Evolutionary conservation across 2,329 filamentous ascomycete genomes (phyloP), one percentile per base, ranked within the genome.

Genomic region (Hypocrella siamensis): DNA sequence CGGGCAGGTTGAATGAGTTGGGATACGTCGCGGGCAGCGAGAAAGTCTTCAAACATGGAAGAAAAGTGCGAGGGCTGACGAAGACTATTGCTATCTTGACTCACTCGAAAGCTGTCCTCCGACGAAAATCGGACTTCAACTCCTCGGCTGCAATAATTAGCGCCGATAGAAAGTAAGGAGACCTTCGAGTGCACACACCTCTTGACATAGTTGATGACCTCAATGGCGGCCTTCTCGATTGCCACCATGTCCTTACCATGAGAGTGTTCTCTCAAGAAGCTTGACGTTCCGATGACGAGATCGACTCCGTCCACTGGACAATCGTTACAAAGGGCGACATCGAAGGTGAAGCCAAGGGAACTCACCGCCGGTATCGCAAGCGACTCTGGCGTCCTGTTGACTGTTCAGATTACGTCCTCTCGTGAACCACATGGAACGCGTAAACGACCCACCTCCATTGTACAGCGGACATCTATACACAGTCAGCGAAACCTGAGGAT

Each of bases 191-290:
- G 5, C 14, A 30, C 29, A 11, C 21, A 32, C 35, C 35, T 31
- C 35, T 41, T 41, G 28, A 41, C 31, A 14, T 33, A 41, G 28
- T 35, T 28, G 9, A 41, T 41, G 22, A 41, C 40, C 30, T 41
- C 40, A 25, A 41, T 33, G 12, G 40, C 83, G 21, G 76, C 71
- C 60, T 83, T 79, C 59, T 65, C 43, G 36, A 56, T 85, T 51
- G 79, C 80, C 43, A 72, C 75, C 75, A 92, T 86, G 48, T 85
- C 79, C 70, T 92, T 93, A 57, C 90, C 83, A 14, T n/a, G 25
- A 35, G 75, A 82, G 63, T 90, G 79, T 56, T 90, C 78, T 53
- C 80, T 22, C 21, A 22, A 26, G 55, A 81, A 82, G 32, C 73
- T 77, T 19, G 79, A 86, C 18, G 83, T 90, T 39, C 82, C 82